These are phyloP conservation scores for Tuber magnatum DNA, from an alignment of 495 filamentous ascomycete species.

Conservation along the genomic window DNA sequence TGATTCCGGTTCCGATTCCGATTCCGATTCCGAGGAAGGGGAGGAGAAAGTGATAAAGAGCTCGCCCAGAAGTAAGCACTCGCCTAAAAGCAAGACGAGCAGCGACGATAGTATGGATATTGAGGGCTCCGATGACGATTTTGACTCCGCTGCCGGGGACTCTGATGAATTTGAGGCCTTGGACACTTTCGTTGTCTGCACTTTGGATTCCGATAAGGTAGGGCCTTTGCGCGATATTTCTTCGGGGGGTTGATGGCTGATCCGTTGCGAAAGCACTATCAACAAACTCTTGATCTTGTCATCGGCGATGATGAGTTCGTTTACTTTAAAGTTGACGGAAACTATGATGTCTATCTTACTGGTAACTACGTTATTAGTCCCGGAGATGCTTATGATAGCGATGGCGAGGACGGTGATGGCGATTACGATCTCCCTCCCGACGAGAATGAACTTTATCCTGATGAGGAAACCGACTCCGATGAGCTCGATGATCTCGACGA, in stretches of 20 bases:
- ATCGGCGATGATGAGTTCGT: slow-evolving; percentile 76
- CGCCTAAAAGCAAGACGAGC: slow-evolving; percentile 64
- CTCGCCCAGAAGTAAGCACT: slow-evolving; percentile 42
- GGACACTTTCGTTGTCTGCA: slow-evolving; percentile 78
- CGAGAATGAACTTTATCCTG: slow-evolving; percentile 60
- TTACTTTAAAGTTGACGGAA: slow-evolving; percentile 86
- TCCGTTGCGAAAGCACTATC: slow-evolving; percentile 60
- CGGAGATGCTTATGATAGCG: slow-evolving; percentile 51
- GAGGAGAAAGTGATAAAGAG: slow-evolving; percentile 70
- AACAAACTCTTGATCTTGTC: slow-evolving; percentile 90
- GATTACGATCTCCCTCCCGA: slow-evolving; percentile 78
- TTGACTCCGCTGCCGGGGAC: slow-evolving; percentile 56
- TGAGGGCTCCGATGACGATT: slow-evolving; percentile 54
- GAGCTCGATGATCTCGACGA: slow-evolving; percentile 74
- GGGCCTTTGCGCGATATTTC: slow-evolving; percentile 18
- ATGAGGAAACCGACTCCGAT: slow-evolving; percentile 69
- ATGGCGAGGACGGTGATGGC: slow-evolving; percentile 59
- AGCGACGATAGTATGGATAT: slow-evolving; percentile 64
- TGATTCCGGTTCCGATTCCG: slow-evolving; percentile 54
- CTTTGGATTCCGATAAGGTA: slow-evolving; percentile 77
- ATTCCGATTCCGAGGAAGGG: slow-evolving; percentile 53
- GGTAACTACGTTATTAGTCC: slow-evolving; percentile 80
- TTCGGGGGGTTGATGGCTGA: slow-evolving; percentile 38
- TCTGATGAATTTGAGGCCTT: slow-evolving; percentile 65
- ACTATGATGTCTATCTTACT: slow-evolving; percentile 81